Evolutionary conservation across 306 rosid species (phyloP), one percentile per base, ranked within the genome.

Genomic region (Bauhinia variegata): DNA sequence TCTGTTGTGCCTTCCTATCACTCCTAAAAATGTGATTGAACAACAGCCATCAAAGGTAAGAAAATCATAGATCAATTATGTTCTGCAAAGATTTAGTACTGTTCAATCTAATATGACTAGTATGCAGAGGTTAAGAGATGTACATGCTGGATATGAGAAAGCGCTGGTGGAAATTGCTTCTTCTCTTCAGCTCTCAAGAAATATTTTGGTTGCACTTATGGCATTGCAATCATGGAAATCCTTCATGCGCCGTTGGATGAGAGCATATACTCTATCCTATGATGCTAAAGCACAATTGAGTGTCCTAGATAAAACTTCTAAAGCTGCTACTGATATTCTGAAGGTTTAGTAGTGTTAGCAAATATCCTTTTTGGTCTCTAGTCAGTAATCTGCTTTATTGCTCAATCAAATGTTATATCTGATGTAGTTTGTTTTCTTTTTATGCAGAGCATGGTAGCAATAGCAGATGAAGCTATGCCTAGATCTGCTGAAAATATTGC

Each of bases 401-500:
- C 60, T 41, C 72, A 70, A 51, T 50, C 56, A 28, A 59, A 48
- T 67, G 55, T 31, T 42, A 54, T 67, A 52, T 54, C 57, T 82
- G 61, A 62, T 79, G 17, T 68, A 48, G 63, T 55, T 64, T 38
- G 47, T 79, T 48, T 65, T 77, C 48, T 43, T 74, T 63, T 50
- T 39, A 31, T 82, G 64, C 89, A 93, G 98, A 84, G 86, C 58
- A 42, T 86, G 85, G 75, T 86, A 37, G 86, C 68, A 37, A 75
- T 72, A 53, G 89, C 96, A 2, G 83, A 86, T 72, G 93, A 76
- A 81, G 88, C 88, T 68, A 75, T 89, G 60, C 98, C 98, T 62
- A 82, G 97, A 82, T 85, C 91, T 79, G 90, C 97, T 64, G 98
- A 88, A 79, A 93, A 93, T 80, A 83, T 89, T 58, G 91, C 89